Conservation (phyloP, 2,329 filamentous ascomycete species). For the Penicillium sp. region DNA sequence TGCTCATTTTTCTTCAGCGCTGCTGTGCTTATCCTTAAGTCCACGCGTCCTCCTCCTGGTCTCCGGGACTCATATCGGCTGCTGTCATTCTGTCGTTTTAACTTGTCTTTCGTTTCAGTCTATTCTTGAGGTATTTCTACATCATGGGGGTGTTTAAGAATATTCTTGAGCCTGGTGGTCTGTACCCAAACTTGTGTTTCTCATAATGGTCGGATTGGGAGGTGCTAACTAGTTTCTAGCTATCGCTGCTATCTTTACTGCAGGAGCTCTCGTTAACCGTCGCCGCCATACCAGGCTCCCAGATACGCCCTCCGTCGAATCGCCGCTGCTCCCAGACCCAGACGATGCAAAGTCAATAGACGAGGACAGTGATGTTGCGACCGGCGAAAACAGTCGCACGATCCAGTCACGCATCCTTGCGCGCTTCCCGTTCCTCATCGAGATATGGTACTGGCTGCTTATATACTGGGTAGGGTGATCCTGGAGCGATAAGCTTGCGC, state of each 20-base stretch:
- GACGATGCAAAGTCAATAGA: slow-evolving; percentile 10
- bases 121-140: slow-evolving; percentile 3
- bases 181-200: slow-evolving; percentile 1
- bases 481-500: background rate
- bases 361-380: slow-evolving; percentile 1
- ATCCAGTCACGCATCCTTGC: slow-evolving; percentile 31
- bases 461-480: slow-evolving; percentile 35
- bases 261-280: slow-evolving; percentile 23
- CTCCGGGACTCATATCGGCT: background rate
- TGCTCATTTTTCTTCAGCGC: background rate
- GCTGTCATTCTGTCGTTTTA: background rate
- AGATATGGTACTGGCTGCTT: slow-evolving; percentile 41
- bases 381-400: slow-evolving; percentile 13
- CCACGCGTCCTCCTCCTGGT: background rate
- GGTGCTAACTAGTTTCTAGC: slow-evolving; percentile 12
- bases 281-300: slow-evolving; percentile 11
- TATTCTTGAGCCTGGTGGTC: slow-evolving; percentile 26
- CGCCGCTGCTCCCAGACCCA: slow-evolving; percentile 19
- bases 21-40: background rate
- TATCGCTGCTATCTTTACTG: slow-evolving; percentile 22
- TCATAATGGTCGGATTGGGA: background rate
- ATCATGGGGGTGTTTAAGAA: slow-evolving; percentile 21
- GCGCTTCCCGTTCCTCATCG: slow-evolving; percentile 36
- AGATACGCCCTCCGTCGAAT: slow-evolving; percentile 19
- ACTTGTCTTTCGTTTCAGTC: background rate